Evolutionary conservation across 2,329 filamentous ascomycete species (phyloP).

Genomic region (Apiospora malaysiana): DNA sequence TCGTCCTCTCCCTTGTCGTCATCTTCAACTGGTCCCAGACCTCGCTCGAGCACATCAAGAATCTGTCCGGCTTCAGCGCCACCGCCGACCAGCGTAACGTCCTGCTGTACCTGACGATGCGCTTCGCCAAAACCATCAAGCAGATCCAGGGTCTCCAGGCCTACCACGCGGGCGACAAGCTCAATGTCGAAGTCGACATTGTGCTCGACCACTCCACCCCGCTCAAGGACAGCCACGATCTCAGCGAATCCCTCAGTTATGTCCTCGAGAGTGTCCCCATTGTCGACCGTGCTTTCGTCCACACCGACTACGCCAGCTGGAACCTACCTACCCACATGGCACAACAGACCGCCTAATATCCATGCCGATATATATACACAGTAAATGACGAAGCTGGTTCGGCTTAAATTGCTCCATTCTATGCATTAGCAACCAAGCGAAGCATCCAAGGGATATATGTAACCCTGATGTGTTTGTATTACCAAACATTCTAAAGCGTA

Average conservation of each 20-base stretch:
- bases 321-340: constrained; percentile 66
- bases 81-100: constrained; percentile 49
- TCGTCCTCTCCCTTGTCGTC: constrained; percentile 78
- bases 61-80: constrained; percentile 79
- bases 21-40: constrained; percentile 81
- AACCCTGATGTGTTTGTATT: neutral
- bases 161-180: constrained; percentile 84
- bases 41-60: constrained; percentile 77
- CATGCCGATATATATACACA: neutral
- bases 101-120: constrained; percentile 88
- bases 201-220: constrained; percentile 79
- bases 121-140: constrained; percentile 86
- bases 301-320: constrained; percentile 68
- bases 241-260: constrained; percentile 72
- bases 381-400: neutral
- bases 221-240: constrained; percentile 80
- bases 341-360: constrained; percentile 38
- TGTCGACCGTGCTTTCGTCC: constrained; percentile 75
- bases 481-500: neutral
- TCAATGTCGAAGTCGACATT: constrained; percentile 84
- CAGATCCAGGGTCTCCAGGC: constrained; percentile 86
- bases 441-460: neutral
- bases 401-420: neutral
- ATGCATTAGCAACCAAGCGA: neutral
- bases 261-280: constrained; percentile 84